Conservation (phyloP, 192 early-diverging fungal species). For the Rhizophagus clarus region DNA sequence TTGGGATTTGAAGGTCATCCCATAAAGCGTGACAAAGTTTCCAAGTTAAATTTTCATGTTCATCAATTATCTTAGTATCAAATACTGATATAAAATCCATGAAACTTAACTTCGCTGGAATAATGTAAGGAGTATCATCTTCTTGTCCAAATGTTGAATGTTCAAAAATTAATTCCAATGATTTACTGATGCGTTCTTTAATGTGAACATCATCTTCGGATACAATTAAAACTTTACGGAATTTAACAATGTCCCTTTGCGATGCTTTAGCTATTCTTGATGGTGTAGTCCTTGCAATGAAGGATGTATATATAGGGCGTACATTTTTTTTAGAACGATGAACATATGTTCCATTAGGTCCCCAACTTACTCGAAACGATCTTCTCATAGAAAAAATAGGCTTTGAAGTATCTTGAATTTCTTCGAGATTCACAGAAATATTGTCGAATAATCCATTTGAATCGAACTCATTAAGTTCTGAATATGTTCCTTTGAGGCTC, state of each 20-base stretch:
- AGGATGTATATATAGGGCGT: neutral
- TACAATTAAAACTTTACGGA: conserved; percentile 2
- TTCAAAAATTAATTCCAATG: conserved; percentile 17
- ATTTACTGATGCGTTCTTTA: conserved; percentile 6
- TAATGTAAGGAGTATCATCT: neutral
- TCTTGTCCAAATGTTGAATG: conserved; percentile 12
- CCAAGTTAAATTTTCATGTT: conserved; percentile 51
- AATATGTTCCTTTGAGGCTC: neutral
- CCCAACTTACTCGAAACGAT: conserved; percentile 86
- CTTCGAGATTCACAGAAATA: conserved; percentile 19
- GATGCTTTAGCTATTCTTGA: neutral
- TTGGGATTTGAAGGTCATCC: conserved; percentile 40
- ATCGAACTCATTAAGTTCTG: conserved; percentile 6
- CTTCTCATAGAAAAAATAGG: conserved; percentile 69
- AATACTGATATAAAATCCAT: neutral
- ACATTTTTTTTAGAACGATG: conserved; percentile 22
- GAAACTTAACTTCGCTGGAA: neutral
- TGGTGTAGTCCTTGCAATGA: neutral
- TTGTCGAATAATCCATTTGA: conserved; percentile 35
- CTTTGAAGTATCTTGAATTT: conserved; percentile 65
- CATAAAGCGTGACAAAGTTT: conserved; percentile 57
- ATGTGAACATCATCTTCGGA: conserved; percentile 4
- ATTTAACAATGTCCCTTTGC: neutral
- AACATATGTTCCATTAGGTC: conserved; percentile 70
- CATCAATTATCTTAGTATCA: neutral